Base-by-base conservation (phyloP, 345 rosid genomes). In the Ceriops tagal region DNA sequence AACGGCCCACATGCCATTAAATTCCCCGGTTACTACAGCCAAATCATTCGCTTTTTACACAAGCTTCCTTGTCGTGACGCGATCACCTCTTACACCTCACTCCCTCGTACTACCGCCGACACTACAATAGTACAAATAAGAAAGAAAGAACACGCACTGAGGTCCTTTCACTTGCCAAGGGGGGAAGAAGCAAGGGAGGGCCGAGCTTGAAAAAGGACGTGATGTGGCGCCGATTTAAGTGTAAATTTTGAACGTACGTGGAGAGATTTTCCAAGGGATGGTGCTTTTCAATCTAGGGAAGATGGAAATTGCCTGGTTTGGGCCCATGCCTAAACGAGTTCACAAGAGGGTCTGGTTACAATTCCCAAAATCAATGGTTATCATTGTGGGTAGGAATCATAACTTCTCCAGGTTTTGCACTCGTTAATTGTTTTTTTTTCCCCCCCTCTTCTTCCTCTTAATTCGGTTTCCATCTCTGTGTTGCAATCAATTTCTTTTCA, bases 361-460 rank as follows among this genome's bases (percentile, higher is more conserved):
- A 3, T 73, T 81, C 21, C 92, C 87, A 89, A 84, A 73, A 70
- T 81, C 91, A 58, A 84, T 71, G 86, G 90, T 87, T 69, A 72
- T 93, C 96, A 97, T 91, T 82, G 95, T 93, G 97, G 98, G 97
- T 89, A 97, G 98, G 65, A 93, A 93, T 81, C 98, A 91, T 84
- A 91, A 97, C 71, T 91, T 96, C 72, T 91, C 87, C 95, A 88
- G 97, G 96, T 93, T 93, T 88, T 91, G 97, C 67, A 80, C 95
- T 83, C 92, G 98, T 80, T 93, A 88, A 67, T 34, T 70, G 61
- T 34, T 34, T 27, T 21, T 59, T 55, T 52, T 2, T 31, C 1
- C 5, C 5, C 1, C 5, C 35, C 5, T 32, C 35, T 28, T 28
- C 30, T 28, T 28, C 35, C 28, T 68, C 43, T 30, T 15, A 21